Conservation (phyloP, 805 yeast genomes). For the Blastobotrys chiropterorum region DNA sequence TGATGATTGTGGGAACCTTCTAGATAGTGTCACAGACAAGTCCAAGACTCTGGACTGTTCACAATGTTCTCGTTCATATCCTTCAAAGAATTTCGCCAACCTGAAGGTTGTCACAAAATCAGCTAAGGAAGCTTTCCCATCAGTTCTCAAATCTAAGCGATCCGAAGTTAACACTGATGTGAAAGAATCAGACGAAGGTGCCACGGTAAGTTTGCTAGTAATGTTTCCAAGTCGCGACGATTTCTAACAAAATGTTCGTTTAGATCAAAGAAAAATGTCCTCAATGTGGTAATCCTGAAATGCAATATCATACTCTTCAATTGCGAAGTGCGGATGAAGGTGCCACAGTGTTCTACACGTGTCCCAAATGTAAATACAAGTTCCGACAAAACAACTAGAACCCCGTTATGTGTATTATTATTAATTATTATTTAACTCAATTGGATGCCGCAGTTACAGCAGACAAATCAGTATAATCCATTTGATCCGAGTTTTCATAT, state of each 20-base stretch:
- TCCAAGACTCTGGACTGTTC: slow-evolving; percentile 49
- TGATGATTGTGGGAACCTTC: slow-evolving; percentile 81
- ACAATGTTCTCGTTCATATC: slow-evolving; percentile 41
- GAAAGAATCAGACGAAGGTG: slow-evolving; percentile 66
- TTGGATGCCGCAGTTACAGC: slow-evolving; percentile 1
- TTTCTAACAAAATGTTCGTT: background rate
- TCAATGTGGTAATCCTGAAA: slow-evolving; percentile 96
- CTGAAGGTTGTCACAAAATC: slow-evolving; percentile 83
- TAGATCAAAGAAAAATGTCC: slow-evolving; percentile 93
- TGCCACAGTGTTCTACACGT: slow-evolving; percentile 95
- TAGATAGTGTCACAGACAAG: slow-evolving; percentile 57
- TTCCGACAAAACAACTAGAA: slow-evolving; percentile 83
- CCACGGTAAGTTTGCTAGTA: slow-evolving; percentile 42
- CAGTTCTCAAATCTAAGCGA: slow-evolving; percentile 67
- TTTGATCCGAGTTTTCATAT: slow-evolving; percentile 77
- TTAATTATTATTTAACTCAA: slow-evolving; percentile 2
- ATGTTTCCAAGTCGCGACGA: background rate
- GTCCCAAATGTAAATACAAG: slow-evolving; percentile 86
- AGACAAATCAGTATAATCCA: slow-evolving; percentile 56
- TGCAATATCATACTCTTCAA: slow-evolving; percentile 96
- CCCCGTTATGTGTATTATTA: slow-evolving; percentile 2
- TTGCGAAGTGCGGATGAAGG: slow-evolving; percentile 99
- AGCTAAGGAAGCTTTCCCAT: slow-evolving; percentile 91
- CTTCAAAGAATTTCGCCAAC: slow-evolving; percentile 52
- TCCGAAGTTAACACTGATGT: slow-evolving; percentile 92